Evolutionary conservation across 2,329 filamentous ascomycete species (phyloP), one percentile per base, ranked within the genome.

Genomic region (Calonectria pauciramosa): DNA sequence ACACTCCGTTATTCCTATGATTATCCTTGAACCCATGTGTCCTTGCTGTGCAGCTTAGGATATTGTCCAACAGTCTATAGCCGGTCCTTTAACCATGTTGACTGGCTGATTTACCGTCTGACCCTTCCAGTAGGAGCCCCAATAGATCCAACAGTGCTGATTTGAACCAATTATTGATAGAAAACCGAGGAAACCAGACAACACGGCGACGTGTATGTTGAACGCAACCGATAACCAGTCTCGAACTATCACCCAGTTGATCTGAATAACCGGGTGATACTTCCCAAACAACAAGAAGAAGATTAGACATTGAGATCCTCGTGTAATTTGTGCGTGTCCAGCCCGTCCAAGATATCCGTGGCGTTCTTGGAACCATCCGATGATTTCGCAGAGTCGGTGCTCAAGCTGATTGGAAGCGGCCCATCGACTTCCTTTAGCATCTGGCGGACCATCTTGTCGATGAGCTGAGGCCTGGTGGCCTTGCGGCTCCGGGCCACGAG

Each of bases 371-470:
- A 8, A 4, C 32, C 23, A 16, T 18, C 36, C 20, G 20, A 14
- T 3, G 23, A 18, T 23, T 38, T 8, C 8, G 9, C n/a, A 30
- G 63, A 32, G 30, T 59, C 32, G 36, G 32, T 23, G 30, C 2
- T n/a, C 23, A 26, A 30, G 16, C 2, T 60, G 20, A 6, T 3
- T 16, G n/a, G n/a, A 4, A n/a, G 16, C 41, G 11, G 65, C 56
- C 36, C 20, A 0, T 28, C 18, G 3, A 76, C 47, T 0, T 65
- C 74, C 2, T 34, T 63, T 1, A 68, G 30, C 32, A 56, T 23
- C 1, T 72, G 66, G 7, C 41, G 23, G 0, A 80, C 51, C 1
- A 38, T 9, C n/a, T 36, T 60, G 4, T 71, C 59, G 14, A 77
- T 10, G 0, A 68, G 54, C 0, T 18, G 34, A 0, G 32, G 26